A percentile compares a stretch with the other conserved stretches of the same genome.
These are phyloP conservation scores for Ascochyta viciae-villosae DNA, from an alignment of 2,329 filamentous ascomycete genomes.

Conservation along the genomic window DNA sequence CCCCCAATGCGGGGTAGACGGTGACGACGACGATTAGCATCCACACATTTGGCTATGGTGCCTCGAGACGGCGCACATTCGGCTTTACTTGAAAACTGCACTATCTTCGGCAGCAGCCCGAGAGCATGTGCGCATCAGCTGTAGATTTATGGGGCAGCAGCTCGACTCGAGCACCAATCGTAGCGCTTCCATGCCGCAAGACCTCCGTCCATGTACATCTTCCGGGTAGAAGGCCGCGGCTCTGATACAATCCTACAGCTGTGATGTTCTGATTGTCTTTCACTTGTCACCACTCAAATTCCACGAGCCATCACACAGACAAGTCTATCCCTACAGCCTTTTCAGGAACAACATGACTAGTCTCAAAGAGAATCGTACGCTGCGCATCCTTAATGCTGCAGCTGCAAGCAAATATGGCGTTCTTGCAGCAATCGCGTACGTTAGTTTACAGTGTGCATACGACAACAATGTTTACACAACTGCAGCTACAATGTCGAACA, in stretches of 20 bases:
- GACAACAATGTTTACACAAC: not conserved
- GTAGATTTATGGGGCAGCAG: too few relatives aligned
- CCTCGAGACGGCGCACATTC: slow-evolving; percentile 33
- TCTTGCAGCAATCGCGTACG: slow-evolving; percentile 54
- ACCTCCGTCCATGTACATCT: slow-evolving; percentile 1
- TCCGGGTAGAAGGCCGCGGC: slow-evolving; percentile 13
- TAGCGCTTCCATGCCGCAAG: slow-evolving; percentile 2
- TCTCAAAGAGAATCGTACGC: slow-evolving; percentile 36
- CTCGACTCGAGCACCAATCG: slow-evolving; percentile 20
- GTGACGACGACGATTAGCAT: slow-evolving; percentile 2
- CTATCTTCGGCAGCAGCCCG: not conserved
- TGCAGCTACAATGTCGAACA: slow-evolving; percentile 47
- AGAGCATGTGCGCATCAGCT: not conserved
- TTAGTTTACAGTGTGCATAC: not conserved
- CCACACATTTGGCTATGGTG: not conserved
- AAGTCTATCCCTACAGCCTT: not conserved
- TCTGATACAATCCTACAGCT: slow-evolving; percentile 1
- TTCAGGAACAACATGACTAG: slow-evolving; percentile 19
- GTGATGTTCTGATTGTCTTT: not conserved
- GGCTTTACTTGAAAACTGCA: not conserved
- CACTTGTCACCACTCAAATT: not conserved
- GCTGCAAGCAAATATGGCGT: slow-evolving; percentile 64
- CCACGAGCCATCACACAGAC: not conserved
- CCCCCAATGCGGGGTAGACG: slow-evolving; percentile 9
- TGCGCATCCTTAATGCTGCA: slow-evolving; percentile 63